These are phyloP conservation scores for Mortierella sp. DNA, from an alignment of 371 early-diverging fungal species.

Conservation along the genomic window DNA sequence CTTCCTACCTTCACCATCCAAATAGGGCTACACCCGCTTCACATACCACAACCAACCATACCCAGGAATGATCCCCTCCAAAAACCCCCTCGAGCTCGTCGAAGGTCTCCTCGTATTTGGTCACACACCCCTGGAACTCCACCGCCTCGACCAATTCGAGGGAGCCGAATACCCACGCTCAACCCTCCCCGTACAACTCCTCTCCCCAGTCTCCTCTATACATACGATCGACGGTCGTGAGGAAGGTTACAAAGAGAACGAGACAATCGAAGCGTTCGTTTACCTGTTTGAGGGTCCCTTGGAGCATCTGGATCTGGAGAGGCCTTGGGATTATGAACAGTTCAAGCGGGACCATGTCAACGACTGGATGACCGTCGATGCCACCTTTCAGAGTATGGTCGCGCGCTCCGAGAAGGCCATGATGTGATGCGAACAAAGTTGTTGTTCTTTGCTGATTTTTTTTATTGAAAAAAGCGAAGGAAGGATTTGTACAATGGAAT, in stretches of 20 bases:
- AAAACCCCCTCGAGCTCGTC: constrained; percentile 22
- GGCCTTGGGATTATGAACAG: constrained; percentile 18
- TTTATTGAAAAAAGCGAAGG: not conserved
- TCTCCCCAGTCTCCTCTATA: constrained; percentile 21
- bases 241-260: constrained; percentile 15
- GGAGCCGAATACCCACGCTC: constrained; percentile 43
- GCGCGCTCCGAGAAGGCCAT: constrained; percentile 12
- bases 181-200: constrained; percentile 12
- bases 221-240: constrained; percentile 6
- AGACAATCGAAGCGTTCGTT: constrained; percentile 24
- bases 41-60: constrained; percentile 48
- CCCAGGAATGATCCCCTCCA: constrained; percentile 38
- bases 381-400: constrained; percentile 35
- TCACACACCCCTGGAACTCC: constrained; percentile 34
- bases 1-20: not conserved
- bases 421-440: not conserved
- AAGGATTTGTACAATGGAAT: not conserved
- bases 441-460: not conserved
- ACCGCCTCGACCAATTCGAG: constrained; percentile 44
- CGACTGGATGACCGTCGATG: constrained; percentile 29
- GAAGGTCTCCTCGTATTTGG: constrained; percentile 47
- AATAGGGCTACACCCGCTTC: constrained; percentile 35
- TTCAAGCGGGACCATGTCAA: constrained; percentile 35
- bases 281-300: constrained; percentile 29
- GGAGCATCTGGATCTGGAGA: constrained; percentile 11